A percentile compares a stretch with the other conserved stretches of the same genome.
Evolutionary conservation across 2,329 filamentous ascomycete genomes (phyloP).

Genomic region (Exophiala sideris): DNA sequence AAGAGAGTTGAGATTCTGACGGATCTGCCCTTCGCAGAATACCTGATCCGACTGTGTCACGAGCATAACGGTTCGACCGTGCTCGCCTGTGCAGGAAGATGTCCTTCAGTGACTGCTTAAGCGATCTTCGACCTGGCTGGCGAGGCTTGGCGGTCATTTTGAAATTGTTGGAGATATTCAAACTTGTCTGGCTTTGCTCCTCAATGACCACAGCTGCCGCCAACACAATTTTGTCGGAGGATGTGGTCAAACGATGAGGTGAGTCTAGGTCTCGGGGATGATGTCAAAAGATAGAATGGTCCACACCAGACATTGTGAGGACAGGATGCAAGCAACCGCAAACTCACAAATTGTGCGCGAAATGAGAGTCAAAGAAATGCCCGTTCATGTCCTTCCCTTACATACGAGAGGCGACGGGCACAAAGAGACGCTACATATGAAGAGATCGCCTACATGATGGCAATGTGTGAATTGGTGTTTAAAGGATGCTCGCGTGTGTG

Average conservation of each 20-base stretch:
- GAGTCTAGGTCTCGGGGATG: too few species aligned
- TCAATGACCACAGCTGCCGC: not conserved
- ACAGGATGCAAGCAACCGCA: slow-evolving; percentile 5
- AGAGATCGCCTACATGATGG: not conserved
- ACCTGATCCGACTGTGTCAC: slow-evolving; percentile 22
- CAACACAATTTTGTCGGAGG: not conserved
- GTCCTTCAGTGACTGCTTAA: slow-evolving; percentile 27
- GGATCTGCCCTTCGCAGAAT: slow-evolving; percentile 21
- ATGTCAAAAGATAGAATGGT: not conserved
- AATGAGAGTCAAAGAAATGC: not conserved
- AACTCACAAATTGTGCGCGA: too few species aligned
- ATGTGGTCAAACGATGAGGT: not conserved
- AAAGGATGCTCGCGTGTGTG: slow-evolving; percentile 1
- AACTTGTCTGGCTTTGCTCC: not conserved
- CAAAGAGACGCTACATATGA: not conserved
- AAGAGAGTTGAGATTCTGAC: slow-evolving; percentile 8
- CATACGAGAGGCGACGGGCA: not conserved
- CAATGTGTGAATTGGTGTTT: not conserved
- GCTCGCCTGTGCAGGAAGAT: slow-evolving; percentile 20
- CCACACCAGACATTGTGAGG: not conserved
- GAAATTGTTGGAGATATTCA: not conserved
- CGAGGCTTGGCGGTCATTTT: slow-evolving; percentile 18
- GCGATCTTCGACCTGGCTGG: slow-evolving; percentile 19
- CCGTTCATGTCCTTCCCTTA: too few species aligned
- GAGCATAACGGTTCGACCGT: slow-evolving; percentile 10